Percentiles rank a stretch among this genome's conserved stretches.
Conservation (phyloP, 202 grass and related monocot genomes). For the Dendrocalamus latiflorus region DNA sequence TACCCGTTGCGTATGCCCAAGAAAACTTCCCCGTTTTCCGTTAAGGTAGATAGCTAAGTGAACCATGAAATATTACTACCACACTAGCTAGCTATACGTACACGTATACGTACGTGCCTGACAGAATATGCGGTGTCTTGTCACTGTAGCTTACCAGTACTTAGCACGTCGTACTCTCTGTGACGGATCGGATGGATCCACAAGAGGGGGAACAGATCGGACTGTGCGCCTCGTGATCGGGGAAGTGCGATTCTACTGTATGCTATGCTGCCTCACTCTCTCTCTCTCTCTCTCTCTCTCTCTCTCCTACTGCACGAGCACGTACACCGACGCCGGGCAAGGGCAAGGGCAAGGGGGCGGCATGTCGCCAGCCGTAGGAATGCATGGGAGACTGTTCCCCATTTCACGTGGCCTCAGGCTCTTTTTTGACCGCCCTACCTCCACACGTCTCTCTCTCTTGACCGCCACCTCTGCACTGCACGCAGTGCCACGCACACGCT, state of each 20-base stretch:
- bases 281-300: too few species aligned
- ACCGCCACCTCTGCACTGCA: background rate
- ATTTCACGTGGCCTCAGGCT: slow-evolving; percentile 38
- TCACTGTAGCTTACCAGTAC: background rate
- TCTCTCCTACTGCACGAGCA: background rate
- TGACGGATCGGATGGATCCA: too few species aligned
- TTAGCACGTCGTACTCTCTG: too few species aligned
- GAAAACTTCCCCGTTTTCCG: too few species aligned
- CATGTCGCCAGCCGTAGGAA: background rate
- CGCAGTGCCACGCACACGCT: background rate
- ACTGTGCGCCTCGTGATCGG: too few species aligned
- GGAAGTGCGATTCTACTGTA: too few species aligned
- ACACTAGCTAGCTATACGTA: background rate
- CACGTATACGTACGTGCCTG: background rate
- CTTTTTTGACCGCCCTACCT: slow-evolving; percentile 39
- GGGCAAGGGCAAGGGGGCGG: too few species aligned
- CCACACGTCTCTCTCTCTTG: background rate
- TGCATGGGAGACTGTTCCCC: slow-evolving; percentile 62
- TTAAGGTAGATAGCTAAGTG: background rate
- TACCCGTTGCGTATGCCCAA: too few species aligned
- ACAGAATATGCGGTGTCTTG: background rate
- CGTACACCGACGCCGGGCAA: background rate
- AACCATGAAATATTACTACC: background rate
- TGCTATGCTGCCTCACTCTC: too few species aligned
- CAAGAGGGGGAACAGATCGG: too few species aligned